Base-by-base conservation (phyloP, 192 early-diverging fungal species). In the Backusella liffmaniae region DNA sequence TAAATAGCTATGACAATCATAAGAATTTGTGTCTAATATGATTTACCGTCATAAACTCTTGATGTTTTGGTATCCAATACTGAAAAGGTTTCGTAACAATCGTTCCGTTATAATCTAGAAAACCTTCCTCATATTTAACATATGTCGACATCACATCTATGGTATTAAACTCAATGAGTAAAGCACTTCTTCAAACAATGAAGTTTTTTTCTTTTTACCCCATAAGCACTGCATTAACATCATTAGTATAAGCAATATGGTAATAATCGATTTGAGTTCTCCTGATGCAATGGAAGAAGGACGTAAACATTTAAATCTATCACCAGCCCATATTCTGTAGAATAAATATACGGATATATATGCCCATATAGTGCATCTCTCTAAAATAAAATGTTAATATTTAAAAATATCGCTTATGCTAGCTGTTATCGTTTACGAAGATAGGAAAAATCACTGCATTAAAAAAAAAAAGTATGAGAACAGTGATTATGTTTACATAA, bases 211-310 rank as follows among this genome's bases (percentile, higher is more conserved):
- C 3, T 70, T 39, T 72, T 70, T 74, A 81, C 80, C 80, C 56
- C 76, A 81, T 32, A 69, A 39, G 3, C 42, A 30, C 56, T 81
- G 80, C 49, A 44, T 51, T 72, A 72, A 34, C 73, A 81, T 76
- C 68, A 67, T 69, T 51, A 73, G 26, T 49, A 81, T 73, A 62
- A 81, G 56, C 39, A 81, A 34, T 37, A 81, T 34, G 5, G 80
- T 81, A 67, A 81, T 72, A 53, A 81, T 76, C 32, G 76, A 73
- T 65, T 81, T 81, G 0, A 81, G 66, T 74, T 81, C 80, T 2
- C 80, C 80, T 9, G 65, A 34, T 29, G 67, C 21, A 9, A 81
- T 73, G 2, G 62, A 46, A 15, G 70, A 66, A 30, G 66, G 73
- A 35, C 36, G 56, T 39, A 81, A 49, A 35, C 80, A 81, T 73